Base-by-base conservation (phyloP, 352 stramenopile species). In the Phytophthora lateralis region DNA sequence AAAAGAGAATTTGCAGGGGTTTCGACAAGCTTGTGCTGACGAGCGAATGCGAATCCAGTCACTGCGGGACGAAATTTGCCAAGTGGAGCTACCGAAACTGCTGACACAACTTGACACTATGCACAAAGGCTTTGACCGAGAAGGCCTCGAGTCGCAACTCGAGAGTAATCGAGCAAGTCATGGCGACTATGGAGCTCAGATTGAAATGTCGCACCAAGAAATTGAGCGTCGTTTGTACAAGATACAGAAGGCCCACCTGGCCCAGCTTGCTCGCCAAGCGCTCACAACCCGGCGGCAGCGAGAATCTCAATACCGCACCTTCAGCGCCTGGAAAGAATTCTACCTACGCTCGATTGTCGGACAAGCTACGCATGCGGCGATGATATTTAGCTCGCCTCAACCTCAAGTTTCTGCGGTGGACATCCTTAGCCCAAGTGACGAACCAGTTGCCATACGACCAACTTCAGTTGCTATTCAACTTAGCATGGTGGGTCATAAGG, bases 321-420 rank as follows among this genome's bases (percentile, higher is more conserved):
- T 85, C 38, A 54, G 52, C 11, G 61, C 61, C 3, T 90, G 78
- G 77, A 90, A 88, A 39, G 75, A 88, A 8, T 47, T 71, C 6
- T 80, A 82, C 35, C 47, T 89, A 41, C 66, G 77, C 15, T 74
- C 61, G 9, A 50, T 86, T 3, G 68, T 88, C 0, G 76, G 68
- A 1, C 70, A 90, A 45, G 81, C 77, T n/a, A 89, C 78, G 17
- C 81, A 90, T 48, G 75, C 76, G 1, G 81, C 79, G 20, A 88
- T 90, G 81, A 50, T 89, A 3, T 76, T 73, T 27, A 62, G 62
- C 20, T 42, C 55, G 10, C 49, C 67, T 24, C 47, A 66, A 8
- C n/a, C 43, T 32, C 45, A 47, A n/a, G 2, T 30, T 1, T 21
- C 41, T 20, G 37, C 29, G 17, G 6, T 21, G n/a, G 27, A 64